Evolutionary conservation across 257 asterid species (phyloP).

Genomic region (Przewalskia tangutica): DNA sequence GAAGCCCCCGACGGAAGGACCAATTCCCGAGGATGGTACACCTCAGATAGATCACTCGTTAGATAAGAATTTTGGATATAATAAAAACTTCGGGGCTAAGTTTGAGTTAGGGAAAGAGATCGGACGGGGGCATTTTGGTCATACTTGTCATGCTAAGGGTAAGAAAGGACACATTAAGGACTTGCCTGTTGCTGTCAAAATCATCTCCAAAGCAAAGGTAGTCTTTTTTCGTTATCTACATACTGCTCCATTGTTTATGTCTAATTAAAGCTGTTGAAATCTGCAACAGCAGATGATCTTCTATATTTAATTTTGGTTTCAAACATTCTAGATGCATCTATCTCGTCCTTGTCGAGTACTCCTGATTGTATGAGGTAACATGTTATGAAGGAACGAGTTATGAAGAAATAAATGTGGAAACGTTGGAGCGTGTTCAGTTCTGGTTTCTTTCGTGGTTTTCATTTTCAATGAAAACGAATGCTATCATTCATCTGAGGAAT

Average conservation of each 20-base stretch:
- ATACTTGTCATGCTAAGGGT: constrained; percentile 75
- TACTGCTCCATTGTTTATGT: background rate
- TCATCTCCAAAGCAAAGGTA: constrained; percentile 92
- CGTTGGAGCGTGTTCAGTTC: background rate
- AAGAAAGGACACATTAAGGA: constrained; percentile 78
- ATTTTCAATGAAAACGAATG: background rate
- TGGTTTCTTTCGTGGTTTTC: background rate
- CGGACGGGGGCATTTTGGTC: constrained; percentile 96
- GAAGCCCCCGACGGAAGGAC: constrained; percentile 56
- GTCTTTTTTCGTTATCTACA: background rate
- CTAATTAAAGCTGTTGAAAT: background rate
- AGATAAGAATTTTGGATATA: constrained; percentile 80
- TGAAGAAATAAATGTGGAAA: background rate
- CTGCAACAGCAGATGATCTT: background rate
- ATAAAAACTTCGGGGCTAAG: constrained; percentile 77
- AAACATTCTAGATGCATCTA: background rate
- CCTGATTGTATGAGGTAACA: background rate
- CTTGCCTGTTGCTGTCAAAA: constrained; percentile 77
- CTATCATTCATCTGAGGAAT: background rate
- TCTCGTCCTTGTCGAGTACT: background rate
- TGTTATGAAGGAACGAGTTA: background rate
- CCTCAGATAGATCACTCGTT: constrained; percentile 32
- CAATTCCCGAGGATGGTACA: constrained; percentile 69
- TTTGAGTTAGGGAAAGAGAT: constrained; percentile 92
- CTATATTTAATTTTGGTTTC: background rate